These are phyloP conservation scores for Kodamaea kaohsiungensis DNA, from an alignment of 805 yeast species.

Conservation along the genomic window DNA sequence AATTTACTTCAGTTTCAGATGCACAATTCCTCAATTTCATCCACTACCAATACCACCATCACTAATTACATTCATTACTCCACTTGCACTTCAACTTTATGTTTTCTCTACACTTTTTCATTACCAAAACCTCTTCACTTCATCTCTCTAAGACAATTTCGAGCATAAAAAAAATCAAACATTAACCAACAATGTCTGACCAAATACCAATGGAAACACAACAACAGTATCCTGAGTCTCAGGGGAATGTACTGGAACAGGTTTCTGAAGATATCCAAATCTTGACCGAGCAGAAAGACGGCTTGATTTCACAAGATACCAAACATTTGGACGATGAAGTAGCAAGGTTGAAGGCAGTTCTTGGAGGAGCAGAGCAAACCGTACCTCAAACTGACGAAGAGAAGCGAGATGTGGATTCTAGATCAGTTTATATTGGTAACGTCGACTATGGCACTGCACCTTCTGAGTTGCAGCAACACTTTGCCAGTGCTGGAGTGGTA, in stretches of 20 bases:
- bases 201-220: conserved; percentile 27
- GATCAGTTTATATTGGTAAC: conserved; percentile 80
- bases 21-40: too few species aligned
- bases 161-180: background rate
- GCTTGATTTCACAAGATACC: conserved; percentile 4
- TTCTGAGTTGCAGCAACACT: conserved; percentile 74
- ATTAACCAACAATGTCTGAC: conserved; percentile 29
- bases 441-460: conserved; percentile 82
- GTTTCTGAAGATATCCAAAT: conserved; percentile 6
- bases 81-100: too few species aligned
- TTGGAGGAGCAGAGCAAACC: conserved; percentile 9
- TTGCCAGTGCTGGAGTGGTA: conserved; percentile 68
- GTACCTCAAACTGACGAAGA: conserved; percentile 41
- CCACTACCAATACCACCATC: too few species aligned
- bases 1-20: too few species aligned
- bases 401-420: conserved; percentile 69
- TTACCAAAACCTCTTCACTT: background rate
- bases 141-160: background rate
- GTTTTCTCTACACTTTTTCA: too few species aligned
- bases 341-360: conserved; percentile 15
- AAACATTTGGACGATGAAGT: conserved; percentile 13
- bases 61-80: too few species aligned
- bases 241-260: background rate
- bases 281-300: conserved; percentile 1
- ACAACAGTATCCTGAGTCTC: conserved; percentile 9